phyloP scores from a whole-genome alignment of 2,329 filamentous ascomycete species.

The Macrophomina phaseolina region DNA sequence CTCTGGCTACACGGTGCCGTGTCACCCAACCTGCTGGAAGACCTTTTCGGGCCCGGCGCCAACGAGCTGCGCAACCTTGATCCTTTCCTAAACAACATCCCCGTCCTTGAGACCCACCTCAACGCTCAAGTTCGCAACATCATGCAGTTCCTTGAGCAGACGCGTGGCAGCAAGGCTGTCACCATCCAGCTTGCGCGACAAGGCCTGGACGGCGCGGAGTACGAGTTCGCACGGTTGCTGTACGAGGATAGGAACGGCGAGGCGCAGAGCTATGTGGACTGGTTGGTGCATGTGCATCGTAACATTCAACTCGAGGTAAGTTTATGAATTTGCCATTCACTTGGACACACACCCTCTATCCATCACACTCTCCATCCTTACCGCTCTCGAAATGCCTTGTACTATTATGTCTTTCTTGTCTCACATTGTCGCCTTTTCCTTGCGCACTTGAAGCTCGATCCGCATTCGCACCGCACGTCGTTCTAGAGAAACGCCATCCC shows the following conservation, averaged over 20 bases:
- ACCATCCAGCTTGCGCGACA: slow-evolving; percentile 91
- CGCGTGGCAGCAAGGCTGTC: slow-evolving; percentile 84
- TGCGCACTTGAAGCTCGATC: slow-evolving; percentile 13
- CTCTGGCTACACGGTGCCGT: slow-evolving; percentile 93
- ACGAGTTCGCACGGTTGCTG: slow-evolving; percentile 89
- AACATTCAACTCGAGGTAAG: slow-evolving; percentile 82
- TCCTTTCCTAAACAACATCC: slow-evolving; percentile 78
- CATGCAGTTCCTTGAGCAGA: slow-evolving; percentile 79
- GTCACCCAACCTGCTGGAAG: slow-evolving; percentile 86
- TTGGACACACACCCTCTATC: background rate
- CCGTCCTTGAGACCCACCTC: slow-evolving; percentile 86
- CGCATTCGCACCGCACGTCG: slow-evolving; percentile 12
- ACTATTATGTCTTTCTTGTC: background rate
- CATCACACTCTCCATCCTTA: background rate
- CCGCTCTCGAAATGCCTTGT: background rate
- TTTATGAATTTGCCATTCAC: background rate
- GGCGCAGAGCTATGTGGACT: slow-evolving; percentile 97
- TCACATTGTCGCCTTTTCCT: background rate
- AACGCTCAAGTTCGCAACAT: slow-evolving; percentile 96
- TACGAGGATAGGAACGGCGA: slow-evolving; percentile 97
- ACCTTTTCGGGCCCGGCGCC: slow-evolving; percentile 84
- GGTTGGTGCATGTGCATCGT: slow-evolving; percentile 94
- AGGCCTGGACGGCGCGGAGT: slow-evolving; percentile 92
- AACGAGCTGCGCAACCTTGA: slow-evolving; percentile 76
- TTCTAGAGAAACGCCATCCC: slow-evolving; percentile 1